phyloP scores from a whole-genome alignment of 257 asterid species.

The Salvia miltiorrhiza region DNA sequence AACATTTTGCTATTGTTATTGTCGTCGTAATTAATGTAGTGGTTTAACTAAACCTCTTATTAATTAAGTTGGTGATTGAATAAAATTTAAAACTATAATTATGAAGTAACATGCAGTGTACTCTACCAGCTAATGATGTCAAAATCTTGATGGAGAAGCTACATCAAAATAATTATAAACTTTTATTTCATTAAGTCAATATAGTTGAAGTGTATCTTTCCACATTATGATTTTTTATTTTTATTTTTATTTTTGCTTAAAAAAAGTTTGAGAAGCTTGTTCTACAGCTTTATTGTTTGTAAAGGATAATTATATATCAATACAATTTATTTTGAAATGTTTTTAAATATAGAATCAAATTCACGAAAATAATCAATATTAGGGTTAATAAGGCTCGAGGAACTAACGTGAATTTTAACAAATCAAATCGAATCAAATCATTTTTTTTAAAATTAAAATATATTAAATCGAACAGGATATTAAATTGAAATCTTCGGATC shows the following conservation, averaged over 20 bases:
- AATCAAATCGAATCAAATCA: no score
- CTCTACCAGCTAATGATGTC: not conserved
- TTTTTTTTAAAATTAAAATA: no score
- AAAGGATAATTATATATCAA: not conserved
- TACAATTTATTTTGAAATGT: not conserved
- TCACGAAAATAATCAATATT: no score
- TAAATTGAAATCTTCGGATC: no score
- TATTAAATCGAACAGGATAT: no score
- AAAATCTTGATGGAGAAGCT: not conserved
- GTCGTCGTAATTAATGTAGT: slow-evolving; percentile 16
- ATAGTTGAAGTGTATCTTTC: not conserved
- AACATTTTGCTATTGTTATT: slow-evolving; percentile 2
- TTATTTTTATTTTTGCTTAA: no score
- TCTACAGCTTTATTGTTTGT: no score
- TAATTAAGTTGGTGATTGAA: not conserved
- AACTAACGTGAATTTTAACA: no score
- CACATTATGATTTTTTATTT: not conserved
- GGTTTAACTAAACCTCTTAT: slow-evolving; percentile 7
- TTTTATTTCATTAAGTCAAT: not conserved
- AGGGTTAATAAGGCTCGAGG: no score
- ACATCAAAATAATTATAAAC: not conserved
- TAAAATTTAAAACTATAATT: not conserved
- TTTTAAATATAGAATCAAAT: no score
- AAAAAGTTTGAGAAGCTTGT: no score
- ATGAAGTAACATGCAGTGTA: not conserved